phyloP scores from a whole-genome alignment of 163 green algal species.

The Coccomyxa subellipsoidea region DNA sequence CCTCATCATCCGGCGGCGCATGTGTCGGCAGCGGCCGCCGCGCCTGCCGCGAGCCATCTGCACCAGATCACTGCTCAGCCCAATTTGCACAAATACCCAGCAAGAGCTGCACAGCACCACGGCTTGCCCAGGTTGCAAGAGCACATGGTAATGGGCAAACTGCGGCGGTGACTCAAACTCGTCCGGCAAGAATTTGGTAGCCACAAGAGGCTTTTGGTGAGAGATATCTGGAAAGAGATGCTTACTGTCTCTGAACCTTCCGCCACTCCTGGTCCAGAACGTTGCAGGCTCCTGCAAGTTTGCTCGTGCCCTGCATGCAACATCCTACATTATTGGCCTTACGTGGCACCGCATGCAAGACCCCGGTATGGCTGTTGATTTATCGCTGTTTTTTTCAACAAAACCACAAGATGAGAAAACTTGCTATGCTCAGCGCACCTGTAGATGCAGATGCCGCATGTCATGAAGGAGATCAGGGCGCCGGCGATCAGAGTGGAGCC shows the following conservation, averaged over 20 bases:
- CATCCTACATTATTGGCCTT: background rate
- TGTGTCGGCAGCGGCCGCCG: background rate
- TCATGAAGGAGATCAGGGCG: background rate
- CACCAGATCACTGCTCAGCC: background rate
- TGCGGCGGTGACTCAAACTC: no score
- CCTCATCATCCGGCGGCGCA: background rate
- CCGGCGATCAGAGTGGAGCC: background rate
- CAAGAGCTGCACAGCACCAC: no score
- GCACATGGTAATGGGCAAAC: no score
- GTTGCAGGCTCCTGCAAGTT: background rate
- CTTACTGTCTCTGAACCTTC: background rate
- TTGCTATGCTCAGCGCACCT: no score
- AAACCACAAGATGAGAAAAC: no score
- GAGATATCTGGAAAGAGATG: background rate
- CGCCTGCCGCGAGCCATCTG: background rate
- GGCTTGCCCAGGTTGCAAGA: no score
- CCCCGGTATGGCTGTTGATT: no score
- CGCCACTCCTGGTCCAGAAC: background rate
- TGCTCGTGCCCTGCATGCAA: background rate
- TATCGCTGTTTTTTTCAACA: no score
- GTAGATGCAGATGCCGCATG: slow-evolving; percentile 3
- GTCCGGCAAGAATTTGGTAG: no score
- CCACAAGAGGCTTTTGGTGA: background rate
- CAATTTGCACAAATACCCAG: background rate
- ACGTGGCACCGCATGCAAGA: no score